Percentiles rank a stretch among this genome's conserved stretches.
phyloP scores from a whole-genome alignment of 1,284 basidiomycete genomes.

The Tilletia indica region DNA sequence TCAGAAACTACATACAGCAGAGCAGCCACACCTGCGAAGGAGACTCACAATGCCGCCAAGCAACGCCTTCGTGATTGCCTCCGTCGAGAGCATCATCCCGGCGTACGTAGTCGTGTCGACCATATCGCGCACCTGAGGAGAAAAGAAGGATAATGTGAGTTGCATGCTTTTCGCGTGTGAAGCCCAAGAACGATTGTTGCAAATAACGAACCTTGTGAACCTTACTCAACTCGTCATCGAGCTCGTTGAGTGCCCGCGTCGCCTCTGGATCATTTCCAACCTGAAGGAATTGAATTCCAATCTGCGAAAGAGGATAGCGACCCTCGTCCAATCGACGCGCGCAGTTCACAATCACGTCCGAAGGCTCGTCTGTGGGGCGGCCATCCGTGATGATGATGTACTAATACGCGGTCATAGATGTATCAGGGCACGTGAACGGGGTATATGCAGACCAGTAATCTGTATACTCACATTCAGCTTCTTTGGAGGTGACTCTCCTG shows the following conservation, averaged over 20 bases:
- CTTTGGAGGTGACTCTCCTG: conserved; percentile 20
- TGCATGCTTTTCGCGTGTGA: conserved; percentile 57
- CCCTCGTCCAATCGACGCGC: conserved; percentile 62
- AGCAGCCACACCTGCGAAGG: background rate
- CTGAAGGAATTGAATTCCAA: conserved; percentile 67
- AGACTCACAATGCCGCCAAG: conserved; percentile 59
- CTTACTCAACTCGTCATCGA: conserved; percentile 56
- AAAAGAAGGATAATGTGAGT: conserved; percentile 27
- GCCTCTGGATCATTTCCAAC: conserved; percentile 60
- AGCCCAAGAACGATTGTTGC: background rate
- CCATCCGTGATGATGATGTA: conserved; percentile 35
- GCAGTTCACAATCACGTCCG: conserved; percentile 61
- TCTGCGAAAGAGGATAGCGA: conserved; percentile 60
- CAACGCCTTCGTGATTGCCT: conserved; percentile 63
- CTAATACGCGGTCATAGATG: background rate
- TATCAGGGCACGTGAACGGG: no score
- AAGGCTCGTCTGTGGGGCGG: conserved; percentile 60
- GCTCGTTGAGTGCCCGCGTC: conserved; percentile 58
- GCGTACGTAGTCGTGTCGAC: conserved; percentile 66
- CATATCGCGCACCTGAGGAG: conserved; percentile 53
- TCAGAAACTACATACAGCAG: background rate
- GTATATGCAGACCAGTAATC: no score
- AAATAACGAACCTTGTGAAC: conserved; percentile 22
- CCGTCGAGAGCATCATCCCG: conserved; percentile 58
- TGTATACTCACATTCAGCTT: conserved; percentile 23